phyloP scores from a whole-genome alignment of 768 basidiomycete species.

The Boletus edulis region DNA sequence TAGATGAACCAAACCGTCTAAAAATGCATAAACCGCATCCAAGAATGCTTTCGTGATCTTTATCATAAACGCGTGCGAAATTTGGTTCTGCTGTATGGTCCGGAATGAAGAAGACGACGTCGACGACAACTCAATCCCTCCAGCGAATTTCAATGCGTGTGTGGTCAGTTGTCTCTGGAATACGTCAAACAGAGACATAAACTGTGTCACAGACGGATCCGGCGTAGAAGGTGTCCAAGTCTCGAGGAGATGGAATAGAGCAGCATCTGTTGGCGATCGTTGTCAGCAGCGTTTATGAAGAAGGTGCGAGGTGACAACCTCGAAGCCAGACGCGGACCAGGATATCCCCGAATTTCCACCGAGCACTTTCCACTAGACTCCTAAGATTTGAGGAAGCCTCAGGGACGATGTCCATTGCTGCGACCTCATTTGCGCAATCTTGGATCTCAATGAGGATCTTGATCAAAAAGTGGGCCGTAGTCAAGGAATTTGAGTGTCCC shows the following conservation, averaged over 20 bases:
- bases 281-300: slow-evolving; percentile 1
- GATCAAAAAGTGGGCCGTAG: slow-evolving; percentile 75
- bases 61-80: slow-evolving; percentile 60
- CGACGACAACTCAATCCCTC: slow-evolving; percentile 60
- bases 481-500: slow-evolving; percentile 73
- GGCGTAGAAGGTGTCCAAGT: slow-evolving; percentile 71
- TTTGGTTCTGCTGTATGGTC: slow-evolving; percentile 54
- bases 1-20: slow-evolving; percentile 82
- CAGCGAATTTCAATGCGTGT: slow-evolving; percentile 75
- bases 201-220: slow-evolving; percentile 67
- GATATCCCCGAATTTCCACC: slow-evolving; percentile 87
- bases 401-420: slow-evolving; percentile 74
- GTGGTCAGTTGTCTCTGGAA: slow-evolving; percentile 81
- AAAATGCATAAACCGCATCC: slow-evolving; percentile 79
- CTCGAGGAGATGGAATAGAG: slow-evolving; percentile 79
- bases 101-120: slow-evolving; percentile 47
- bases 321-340: slow-evolving; percentile 77
- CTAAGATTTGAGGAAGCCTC: slow-evolving; percentile 70
- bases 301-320: slow-evolving; percentile 47
- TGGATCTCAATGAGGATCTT: slow-evolving; percentile 82
- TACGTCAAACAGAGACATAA: slow-evolving; percentile 71
- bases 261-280: slow-evolving; percentile 60
- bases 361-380: slow-evolving; percentile 72
- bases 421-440: slow-evolving; percentile 81
- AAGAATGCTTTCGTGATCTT: slow-evolving; percentile 85